Conservation (phyloP, 768 basidiomycete species). For the Hemileccinum impolitum region DNA sequence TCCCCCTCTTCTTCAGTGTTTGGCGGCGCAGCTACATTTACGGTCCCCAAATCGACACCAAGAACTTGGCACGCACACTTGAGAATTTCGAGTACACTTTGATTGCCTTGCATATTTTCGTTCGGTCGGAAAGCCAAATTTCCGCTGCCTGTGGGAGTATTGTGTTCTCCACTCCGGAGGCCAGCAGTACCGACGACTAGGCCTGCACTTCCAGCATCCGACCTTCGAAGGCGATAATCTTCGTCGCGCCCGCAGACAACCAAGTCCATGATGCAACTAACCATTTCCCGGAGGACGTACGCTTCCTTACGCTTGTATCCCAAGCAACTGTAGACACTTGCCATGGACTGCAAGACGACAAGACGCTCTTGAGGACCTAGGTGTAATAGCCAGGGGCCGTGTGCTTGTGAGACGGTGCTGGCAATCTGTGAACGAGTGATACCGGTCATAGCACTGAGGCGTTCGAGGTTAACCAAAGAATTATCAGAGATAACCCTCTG, state of each 20-base stretch:
- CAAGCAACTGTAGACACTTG: conserved; percentile 73
- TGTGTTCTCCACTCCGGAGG: conserved; percentile 29
- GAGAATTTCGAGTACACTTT: conserved; percentile 72
- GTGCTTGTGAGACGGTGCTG: conserved; percentile 60
- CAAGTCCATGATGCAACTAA: conserved; percentile 81
- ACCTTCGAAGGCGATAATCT: conserved; percentile 46
- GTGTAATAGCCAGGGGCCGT: conserved; percentile 86
- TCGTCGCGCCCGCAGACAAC: conserved; percentile 84
- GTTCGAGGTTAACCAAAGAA: conserved; percentile 54
- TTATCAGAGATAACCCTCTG: conserved; percentile 55
- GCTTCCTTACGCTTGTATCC: conserved; percentile 89
- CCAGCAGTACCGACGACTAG: conserved; percentile 48
- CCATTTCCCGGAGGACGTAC: conserved; percentile 78
- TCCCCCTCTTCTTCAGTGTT: conserved; percentile 22
- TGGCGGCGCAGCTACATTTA: conserved; percentile 44
- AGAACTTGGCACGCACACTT: conserved; percentile 74
- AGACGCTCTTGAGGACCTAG: conserved; percentile 77
- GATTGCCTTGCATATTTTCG: conserved; percentile 78
- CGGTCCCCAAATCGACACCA: conserved; percentile 77
- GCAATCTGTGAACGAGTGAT: conserved; percentile 70
- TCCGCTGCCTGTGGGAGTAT: conserved; percentile 34
- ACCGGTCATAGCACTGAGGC: conserved; percentile 63
- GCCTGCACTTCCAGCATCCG: conserved; percentile 36
- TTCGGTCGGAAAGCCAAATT: conserved; percentile 67
- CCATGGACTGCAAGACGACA: conserved; percentile 62